A percentile compares a stretch with the other conserved stretches of the same genome.
Conservation (phyloP, 2,329 filamentous ascomycete species). For the Arthroderma sp. region DNA sequence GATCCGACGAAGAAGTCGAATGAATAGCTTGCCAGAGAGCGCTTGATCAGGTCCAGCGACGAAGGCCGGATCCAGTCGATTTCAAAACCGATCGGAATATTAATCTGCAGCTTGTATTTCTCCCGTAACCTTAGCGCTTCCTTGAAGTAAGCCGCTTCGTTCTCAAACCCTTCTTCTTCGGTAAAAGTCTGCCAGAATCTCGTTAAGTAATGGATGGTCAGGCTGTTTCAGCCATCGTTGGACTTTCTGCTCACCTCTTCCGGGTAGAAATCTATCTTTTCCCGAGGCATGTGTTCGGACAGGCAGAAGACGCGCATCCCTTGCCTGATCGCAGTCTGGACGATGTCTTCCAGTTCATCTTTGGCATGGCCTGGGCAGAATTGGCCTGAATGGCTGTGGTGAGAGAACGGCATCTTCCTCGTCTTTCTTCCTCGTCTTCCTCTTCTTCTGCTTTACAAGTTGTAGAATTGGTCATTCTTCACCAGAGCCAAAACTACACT, state of each 20-base stretch:
- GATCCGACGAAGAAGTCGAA: conserved; percentile 90
- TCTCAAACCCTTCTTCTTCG: conserved; percentile 30
- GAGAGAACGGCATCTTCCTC: conserved; percentile 84
- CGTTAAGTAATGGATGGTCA: too few species aligned
- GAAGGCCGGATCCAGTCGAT: conserved; percentile 75
- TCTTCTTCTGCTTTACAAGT: background rate
- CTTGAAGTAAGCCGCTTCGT: conserved; percentile 52
- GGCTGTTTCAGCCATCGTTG: conserved; percentile 18
- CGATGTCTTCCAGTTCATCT: conserved; percentile 69
- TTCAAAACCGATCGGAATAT: conserved; percentile 82
- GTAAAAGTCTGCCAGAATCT: background rate
- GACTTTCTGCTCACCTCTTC: conserved; percentile 59
- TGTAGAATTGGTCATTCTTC: background rate
- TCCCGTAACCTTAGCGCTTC: conserved; percentile 63
- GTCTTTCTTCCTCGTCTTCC: background rate
- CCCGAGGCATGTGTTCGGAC: conserved; percentile 90
- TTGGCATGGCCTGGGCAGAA: conserved; percentile 88
- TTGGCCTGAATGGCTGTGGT: conserved; percentile 95
- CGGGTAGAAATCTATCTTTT: conserved; percentile 70
- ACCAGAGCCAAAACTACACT: background rate
- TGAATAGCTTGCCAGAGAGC: conserved; percentile 46
- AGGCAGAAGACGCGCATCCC: conserved; percentile 75
- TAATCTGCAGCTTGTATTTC: conserved; percentile 58
- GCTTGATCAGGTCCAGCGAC: conserved; percentile 48
- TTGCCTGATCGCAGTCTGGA: conserved; percentile 63